These are phyloP conservation scores for Calonectria honghensis DNA, from an alignment of 2,329 filamentous ascomycete species.

Conservation along the genomic window DNA sequence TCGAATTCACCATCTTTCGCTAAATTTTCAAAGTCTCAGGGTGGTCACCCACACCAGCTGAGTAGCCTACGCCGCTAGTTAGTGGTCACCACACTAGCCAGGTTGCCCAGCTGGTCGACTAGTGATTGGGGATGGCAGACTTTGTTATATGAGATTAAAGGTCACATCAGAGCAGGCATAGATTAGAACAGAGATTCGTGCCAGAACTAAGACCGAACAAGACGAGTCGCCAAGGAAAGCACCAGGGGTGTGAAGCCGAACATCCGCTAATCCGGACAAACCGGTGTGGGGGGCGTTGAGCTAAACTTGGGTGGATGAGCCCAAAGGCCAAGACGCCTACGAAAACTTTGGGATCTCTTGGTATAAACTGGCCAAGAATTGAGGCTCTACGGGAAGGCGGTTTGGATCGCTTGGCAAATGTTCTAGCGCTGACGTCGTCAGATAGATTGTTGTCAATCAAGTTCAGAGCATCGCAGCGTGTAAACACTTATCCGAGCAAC, in stretches of 20 bases:
- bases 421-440: background rate
- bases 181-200: background rate
- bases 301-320: constrained; percentile 1
- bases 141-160: constrained; percentile 11
- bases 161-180: constrained; percentile 3
- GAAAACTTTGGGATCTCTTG: constrained; percentile 21
- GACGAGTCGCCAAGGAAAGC: background rate
- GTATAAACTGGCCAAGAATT: constrained; percentile 3
- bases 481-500: background rate
- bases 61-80: background rate
- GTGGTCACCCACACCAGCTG: background rate
- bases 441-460: background rate
- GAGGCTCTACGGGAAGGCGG: constrained; percentile 15
- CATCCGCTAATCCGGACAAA: constrained; percentile 8
- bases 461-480: background rate
- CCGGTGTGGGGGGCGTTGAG: constrained; percentile 15
- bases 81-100: background rate
- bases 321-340: background rate
- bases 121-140: background rate
- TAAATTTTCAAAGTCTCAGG: background rate
- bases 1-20: constrained; percentile 5
- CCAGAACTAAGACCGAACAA: background rate
- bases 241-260: constrained; percentile 13
- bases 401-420: background rate
- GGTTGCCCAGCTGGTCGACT: background rate